Percentiles rank a stretch among this genome's conserved stretches.
Evolutionary conservation across 208 protist species (phyloP).

Genomic region (Acanthamoeba rhysodes): DNA sequence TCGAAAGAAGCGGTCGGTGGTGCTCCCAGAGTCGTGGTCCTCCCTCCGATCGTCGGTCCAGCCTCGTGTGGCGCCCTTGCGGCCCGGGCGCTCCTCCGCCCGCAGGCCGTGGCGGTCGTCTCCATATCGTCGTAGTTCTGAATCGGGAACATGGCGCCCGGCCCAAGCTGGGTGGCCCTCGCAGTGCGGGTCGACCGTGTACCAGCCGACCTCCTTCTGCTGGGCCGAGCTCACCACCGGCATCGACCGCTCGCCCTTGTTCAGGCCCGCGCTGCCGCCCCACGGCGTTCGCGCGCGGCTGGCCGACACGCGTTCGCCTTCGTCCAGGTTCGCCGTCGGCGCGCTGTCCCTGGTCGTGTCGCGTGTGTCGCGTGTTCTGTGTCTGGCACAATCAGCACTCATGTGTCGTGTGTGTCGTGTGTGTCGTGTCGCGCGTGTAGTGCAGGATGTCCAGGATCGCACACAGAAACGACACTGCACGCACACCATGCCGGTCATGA

Average conservation of each 20-base stretch:
- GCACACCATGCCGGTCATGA: background rate
- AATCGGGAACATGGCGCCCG: too few relatives aligned
- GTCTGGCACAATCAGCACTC: background rate
- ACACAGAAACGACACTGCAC: background rate
- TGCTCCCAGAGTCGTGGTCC: too few relatives aligned
- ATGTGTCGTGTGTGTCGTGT: too few relatives aligned
- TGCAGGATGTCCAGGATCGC: conserved; percentile 1
- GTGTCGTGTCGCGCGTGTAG: background rate
- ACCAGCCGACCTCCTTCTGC: conserved; percentile 3
- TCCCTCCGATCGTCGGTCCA: too few relatives aligned
- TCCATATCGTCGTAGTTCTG: too few relatives aligned
- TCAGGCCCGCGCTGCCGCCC: background rate
- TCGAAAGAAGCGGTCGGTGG: too few relatives aligned
- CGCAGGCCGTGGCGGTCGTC: too few relatives aligned
- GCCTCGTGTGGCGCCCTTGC: too few relatives aligned
- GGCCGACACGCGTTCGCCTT: background rate
- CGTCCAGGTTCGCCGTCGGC: background rate
- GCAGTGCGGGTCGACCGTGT: conserved; percentile 11
- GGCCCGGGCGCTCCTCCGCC: too few relatives aligned
- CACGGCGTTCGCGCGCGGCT: background rate
- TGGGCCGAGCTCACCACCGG: background rate
- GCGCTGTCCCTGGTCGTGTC: background rate
- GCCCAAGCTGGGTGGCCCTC: too few relatives aligned
- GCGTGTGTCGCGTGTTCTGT: background rate
- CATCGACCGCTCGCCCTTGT: conserved; percentile 6